Percentiles rank a stretch among this genome's conserved stretches.
Evolutionary conservation across 768 basidiomycete species (phyloP).

Genomic region (Tephrocybe sp.): DNA sequence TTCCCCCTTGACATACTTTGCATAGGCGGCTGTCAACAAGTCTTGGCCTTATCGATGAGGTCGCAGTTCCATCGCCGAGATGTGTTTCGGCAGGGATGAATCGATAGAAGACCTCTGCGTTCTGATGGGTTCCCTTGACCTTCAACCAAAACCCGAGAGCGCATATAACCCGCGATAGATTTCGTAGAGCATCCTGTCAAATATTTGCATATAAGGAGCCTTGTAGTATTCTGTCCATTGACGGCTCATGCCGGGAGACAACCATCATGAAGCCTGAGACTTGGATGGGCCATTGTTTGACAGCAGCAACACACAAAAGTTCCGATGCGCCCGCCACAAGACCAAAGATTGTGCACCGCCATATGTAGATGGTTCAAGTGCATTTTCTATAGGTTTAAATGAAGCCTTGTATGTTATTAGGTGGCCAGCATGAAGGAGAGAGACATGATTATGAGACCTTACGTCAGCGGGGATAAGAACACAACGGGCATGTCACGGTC

Average conservation of each 20-base stretch:
- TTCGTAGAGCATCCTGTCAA: too few relatives aligned
- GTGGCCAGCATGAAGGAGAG: background rate
- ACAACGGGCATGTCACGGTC: constrained; percentile 8
- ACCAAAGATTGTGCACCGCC: background rate
- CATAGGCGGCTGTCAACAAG: too few relatives aligned
- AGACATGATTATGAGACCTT: constrained; percentile 1
- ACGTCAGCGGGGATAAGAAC: constrained; percentile 15
- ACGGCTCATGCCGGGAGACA: background rate
- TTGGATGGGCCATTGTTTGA: background rate
- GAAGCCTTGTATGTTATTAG: background rate
- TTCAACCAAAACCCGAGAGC: background rate
- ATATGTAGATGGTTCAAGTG: background rate
- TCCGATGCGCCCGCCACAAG: background rate
- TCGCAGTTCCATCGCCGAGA: too few relatives aligned
- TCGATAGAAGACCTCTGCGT: background rate
- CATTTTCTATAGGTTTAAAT: background rate
- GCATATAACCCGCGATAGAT: background rate
- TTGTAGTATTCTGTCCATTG: background rate
- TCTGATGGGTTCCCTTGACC: background rate
- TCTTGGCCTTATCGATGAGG: background rate
- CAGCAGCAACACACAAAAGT: background rate
- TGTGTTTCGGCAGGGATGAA: background rate
- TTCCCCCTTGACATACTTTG: too few relatives aligned
- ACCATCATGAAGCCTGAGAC: constrained; percentile 1
- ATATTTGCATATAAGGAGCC: background rate